Conservation (phyloP, 202 grass and related monocot species). For the Schoenoplectus triqueter region DNA sequence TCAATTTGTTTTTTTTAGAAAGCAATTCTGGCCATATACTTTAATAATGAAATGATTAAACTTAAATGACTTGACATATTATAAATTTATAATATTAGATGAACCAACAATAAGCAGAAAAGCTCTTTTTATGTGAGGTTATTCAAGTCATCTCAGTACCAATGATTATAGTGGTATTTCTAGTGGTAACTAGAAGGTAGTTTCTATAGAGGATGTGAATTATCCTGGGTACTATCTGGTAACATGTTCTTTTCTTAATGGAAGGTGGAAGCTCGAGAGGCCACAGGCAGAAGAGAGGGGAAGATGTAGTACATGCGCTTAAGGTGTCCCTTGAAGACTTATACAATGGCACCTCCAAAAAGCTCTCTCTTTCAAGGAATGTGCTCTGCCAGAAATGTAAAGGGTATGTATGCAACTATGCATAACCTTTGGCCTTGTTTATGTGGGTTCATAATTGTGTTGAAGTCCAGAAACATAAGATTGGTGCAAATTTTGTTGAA, state of each 20-base stretch:
- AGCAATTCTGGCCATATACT: neutral
- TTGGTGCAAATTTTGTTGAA: neutral
- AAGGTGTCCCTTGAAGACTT: slow-evolving; percentile 94
- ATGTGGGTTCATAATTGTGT: neutral
- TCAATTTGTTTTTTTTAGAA: neutral
- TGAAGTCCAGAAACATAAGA: slow-evolving; percentile 8
- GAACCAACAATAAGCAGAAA: neutral
- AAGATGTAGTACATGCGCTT: slow-evolving; percentile 78
- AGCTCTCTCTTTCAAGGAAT: slow-evolving; percentile 77
- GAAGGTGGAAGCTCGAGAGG: slow-evolving; percentile 84
- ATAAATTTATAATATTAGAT: neutral
- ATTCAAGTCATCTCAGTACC: neutral
- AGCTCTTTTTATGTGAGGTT: neutral
- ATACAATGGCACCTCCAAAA: slow-evolving; percentile 88
- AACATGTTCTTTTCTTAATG: slow-evolving; percentile 27
- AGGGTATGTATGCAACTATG: slow-evolving; percentile 78
- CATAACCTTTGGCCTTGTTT: neutral
- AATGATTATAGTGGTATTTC: neutral
- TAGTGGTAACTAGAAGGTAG: slow-evolving; percentile 1
- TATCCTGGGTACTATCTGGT: neutral
- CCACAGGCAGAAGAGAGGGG: slow-evolving; percentile 76
- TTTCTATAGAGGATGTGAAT: slow-evolving; percentile 19
- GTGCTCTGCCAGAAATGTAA: slow-evolving; percentile 82
- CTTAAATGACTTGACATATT: neutral
- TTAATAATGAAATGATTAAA: slow-evolving; percentile 6